These are phyloP conservation scores for Plicaturopsis crispa DNA, from an alignment of 768 basidiomycete genomes.

Conservation along the genomic window DNA sequence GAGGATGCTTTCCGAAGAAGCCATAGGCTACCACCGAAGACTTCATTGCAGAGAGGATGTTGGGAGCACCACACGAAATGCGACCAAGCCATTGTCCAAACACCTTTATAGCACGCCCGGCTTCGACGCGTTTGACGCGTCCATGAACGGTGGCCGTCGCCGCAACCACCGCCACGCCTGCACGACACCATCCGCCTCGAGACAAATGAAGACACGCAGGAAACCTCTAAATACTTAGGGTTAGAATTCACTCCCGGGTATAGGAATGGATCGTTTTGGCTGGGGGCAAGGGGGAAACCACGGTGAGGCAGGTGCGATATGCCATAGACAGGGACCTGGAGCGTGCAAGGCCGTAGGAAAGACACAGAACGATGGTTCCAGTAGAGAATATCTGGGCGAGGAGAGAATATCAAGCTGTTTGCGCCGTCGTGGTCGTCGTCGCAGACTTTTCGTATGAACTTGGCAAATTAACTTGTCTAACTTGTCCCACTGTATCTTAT, in stretches of 20 bases:
- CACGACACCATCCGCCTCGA: slow-evolving; percentile 21
- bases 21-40: slow-evolving; percentile 27
- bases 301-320: slow-evolving; percentile 19
- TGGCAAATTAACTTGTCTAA: too few relatives aligned
- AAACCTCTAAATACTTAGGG: slow-evolving; percentile 42
- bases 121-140: slow-evolving; percentile 10
- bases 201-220: slow-evolving; percentile 21
- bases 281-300: slow-evolving; percentile 25
- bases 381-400: neutral
- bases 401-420: neutral
- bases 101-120: slow-evolving; percentile 8
- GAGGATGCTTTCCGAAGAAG: slow-evolving; percentile 45
- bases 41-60: slow-evolving; percentile 32
- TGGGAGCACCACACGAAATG: slow-evolving; percentile 9
- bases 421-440: neutral
- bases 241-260: slow-evolving; percentile 47
- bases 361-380: neutral
- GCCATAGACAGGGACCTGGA: slow-evolving; percentile 34
- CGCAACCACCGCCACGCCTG: slow-evolving; percentile 14
- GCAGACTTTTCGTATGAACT: too few relatives aligned
- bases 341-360: slow-evolving; percentile 31
- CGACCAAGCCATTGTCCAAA: slow-evolving; percentile 6
- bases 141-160: slow-evolving; percentile 14
- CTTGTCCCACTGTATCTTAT: too few relatives aligned
- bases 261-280: slow-evolving; percentile 47